Evolutionary conservation across 805 yeast genomes (phyloP).

Genomic region (Candida tibetensis): DNA sequence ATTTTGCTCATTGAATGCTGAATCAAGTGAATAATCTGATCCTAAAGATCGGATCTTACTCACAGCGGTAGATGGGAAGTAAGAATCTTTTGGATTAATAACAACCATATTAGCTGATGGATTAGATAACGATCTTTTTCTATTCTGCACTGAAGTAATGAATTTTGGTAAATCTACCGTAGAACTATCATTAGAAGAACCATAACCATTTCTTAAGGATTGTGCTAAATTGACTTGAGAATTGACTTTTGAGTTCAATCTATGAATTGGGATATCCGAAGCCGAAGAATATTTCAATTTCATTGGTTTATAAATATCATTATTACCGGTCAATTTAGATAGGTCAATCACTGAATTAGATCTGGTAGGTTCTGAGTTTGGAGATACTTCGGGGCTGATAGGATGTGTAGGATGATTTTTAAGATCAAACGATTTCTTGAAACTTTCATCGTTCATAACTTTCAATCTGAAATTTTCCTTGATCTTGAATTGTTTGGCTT

Average conservation of each 20-base stretch:
- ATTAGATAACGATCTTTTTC: conserved; percentile 25
- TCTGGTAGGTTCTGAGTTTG: conserved; percentile 40
- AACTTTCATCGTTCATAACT: conserved; percentile 36
- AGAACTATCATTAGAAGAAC: conserved; percentile 22
- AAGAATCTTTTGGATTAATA: conserved; percentile 23
- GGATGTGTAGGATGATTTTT: conserved; percentile 33
- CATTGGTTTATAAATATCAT: conserved; percentile 39
- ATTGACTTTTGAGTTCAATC: conserved; percentile 38
- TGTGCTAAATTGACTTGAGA: conserved; percentile 35
- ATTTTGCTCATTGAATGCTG: conserved; percentile 9
- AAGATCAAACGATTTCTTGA: conserved; percentile 30
- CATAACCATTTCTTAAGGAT: conserved; percentile 7
- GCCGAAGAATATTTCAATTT: conserved; percentile 37
- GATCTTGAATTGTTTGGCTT: conserved; percentile 21
- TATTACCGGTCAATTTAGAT: conserved; percentile 30
- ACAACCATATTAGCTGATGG: conserved; percentile 14
- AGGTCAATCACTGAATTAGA: conserved; percentile 41
- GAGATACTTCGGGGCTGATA: conserved; percentile 42
- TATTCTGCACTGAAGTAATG: conserved; percentile 9
- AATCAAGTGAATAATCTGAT: conserved; percentile 10
- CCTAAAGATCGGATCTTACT: conserved; percentile 7
- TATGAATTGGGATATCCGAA: conserved; percentile 37
- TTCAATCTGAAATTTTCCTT: conserved; percentile 35
- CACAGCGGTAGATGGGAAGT: conserved; percentile 21
- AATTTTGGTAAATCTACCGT: conserved; percentile 23